Conservation (phyloP, 164 flowering plant species). For the Vitis vinifera region DNA sequence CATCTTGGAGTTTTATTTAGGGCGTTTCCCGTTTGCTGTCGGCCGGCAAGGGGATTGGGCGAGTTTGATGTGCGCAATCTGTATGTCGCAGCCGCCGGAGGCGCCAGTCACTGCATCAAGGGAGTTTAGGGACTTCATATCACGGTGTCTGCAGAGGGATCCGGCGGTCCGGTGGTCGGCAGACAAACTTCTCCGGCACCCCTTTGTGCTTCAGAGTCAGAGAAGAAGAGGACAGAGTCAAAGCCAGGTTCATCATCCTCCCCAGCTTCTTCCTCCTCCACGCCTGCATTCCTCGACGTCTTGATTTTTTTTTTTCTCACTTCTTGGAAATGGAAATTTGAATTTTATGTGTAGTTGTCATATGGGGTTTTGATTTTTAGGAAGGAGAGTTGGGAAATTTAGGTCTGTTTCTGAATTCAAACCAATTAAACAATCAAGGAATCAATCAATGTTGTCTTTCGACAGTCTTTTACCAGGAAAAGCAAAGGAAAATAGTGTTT, state of each 20-base stretch:
- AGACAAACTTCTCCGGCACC: constrained; percentile 50
- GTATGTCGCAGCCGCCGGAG: constrained; percentile 80
- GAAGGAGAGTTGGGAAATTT: background rate
- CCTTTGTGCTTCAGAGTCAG: constrained; percentile 43
- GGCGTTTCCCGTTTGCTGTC: constrained; percentile 70
- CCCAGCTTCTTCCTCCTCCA: constrained; percentile 31
- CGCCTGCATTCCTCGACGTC: constrained; percentile 7
- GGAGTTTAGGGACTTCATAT: constrained; percentile 65
- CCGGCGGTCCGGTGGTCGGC: constrained; percentile 70
- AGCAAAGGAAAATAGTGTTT: no score
- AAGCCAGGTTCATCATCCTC: constrained; percentile 18
- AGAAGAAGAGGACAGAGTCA: background rate
- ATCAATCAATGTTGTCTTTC: no score
- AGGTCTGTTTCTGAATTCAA: background rate
- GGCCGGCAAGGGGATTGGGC: constrained; percentile 89
- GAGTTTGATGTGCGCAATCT: constrained; percentile 80
- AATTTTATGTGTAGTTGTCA: background rate
- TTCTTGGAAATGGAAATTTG: background rate
- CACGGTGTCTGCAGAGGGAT: constrained; percentile 75
- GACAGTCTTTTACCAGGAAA: no score
- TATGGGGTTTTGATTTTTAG: constrained; percentile 1
- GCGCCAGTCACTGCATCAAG: constrained; percentile 67
- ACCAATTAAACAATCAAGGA: background rate
- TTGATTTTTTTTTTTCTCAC: background rate
- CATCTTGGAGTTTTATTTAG: constrained; percentile 81